phyloP scores from a whole-genome alignment of 441 rosid genomes.

The Macaranga tanarius region DNA sequence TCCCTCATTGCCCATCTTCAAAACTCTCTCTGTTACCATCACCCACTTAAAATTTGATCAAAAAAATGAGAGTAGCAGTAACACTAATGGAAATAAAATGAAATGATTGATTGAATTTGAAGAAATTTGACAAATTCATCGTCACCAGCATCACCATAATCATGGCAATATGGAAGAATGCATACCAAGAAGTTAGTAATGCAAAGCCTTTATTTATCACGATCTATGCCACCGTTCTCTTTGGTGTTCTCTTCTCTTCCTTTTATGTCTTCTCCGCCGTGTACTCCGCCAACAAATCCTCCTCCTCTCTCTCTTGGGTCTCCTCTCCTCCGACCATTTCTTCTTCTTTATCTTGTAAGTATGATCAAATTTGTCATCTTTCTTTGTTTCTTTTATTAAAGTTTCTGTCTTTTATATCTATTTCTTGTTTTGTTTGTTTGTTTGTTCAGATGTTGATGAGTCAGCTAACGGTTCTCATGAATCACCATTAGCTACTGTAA shows the following conservation, averaged over 20 bases:
- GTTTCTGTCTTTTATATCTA: background rate
- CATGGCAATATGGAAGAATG: constrained; percentile 55
- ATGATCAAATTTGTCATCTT: background rate
- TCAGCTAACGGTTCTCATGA: constrained; percentile 36
- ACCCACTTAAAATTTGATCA: background rate
- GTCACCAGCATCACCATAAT: background rate
- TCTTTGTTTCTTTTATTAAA: background rate
- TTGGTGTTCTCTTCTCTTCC: constrained; percentile 76
- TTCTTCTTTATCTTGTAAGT: constrained; percentile 30
- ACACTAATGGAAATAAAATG: background rate
- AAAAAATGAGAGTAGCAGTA: too few species aligned
- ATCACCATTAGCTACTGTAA: constrained; percentile 22
- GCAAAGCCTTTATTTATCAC: constrained; percentile 83
- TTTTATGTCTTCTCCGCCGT: constrained; percentile 83
- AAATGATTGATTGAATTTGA: background rate
- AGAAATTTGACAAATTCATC: background rate
- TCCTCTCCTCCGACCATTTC: constrained; percentile 52
- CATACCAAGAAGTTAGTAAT: constrained; percentile 61
- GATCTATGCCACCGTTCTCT: constrained; percentile 72
- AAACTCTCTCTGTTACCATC: background rate
- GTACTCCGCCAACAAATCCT: constrained; percentile 51
- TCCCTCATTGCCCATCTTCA: background rate
- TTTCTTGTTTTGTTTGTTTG: constrained; percentile 3
- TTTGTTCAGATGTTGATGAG: constrained; percentile 42
- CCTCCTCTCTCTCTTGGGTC: constrained; percentile 50